phyloP scores from a whole-genome alignment of 2,329 filamentous ascomycete genomes.

The Hymenotorrendiella dingleyae region DNA sequence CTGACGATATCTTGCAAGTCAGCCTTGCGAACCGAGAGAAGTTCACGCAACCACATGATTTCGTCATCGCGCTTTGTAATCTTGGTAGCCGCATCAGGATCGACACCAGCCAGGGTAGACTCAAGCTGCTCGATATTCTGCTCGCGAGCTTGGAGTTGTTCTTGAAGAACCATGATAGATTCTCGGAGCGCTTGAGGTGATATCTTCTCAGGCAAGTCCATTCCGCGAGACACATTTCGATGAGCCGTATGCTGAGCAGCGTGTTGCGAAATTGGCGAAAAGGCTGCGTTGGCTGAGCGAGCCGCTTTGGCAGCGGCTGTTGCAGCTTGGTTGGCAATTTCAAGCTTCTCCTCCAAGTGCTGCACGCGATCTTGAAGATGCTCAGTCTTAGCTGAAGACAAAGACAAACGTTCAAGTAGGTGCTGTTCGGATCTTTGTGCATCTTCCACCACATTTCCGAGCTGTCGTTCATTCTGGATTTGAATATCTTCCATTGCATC shows the following conservation, averaged over 20 bases:
- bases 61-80: conserved; percentile 90
- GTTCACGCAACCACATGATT: conserved; percentile 89
- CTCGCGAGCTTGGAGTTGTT: conserved; percentile 93
- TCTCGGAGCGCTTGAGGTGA: conserved; percentile 92
- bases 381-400: conserved; percentile 78
- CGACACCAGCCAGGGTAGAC: conserved; percentile 58
- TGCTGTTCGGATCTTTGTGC: conserved; percentile 73
- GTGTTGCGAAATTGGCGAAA: not conserved
- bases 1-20: conserved; percentile 90
- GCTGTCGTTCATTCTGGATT: conserved; percentile 66
- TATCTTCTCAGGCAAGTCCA: conserved; percentile 71
- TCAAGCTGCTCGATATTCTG: conserved; percentile 83
- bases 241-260: conserved; percentile 1
- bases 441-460: conserved; percentile 73
- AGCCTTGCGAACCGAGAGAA: conserved; percentile 82
- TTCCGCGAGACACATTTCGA: conserved; percentile 35
- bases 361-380: conserved; percentile 80
- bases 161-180: conserved; percentile 92
- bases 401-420: conserved; percentile 70
- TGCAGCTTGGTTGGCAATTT: conserved; percentile 78
- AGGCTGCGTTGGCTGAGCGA: conserved; percentile 22
- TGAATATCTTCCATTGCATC: conserved; percentile 69
- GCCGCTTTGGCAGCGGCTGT: conserved; percentile 40
- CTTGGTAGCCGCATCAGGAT: conserved; percentile 73
- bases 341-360: conserved; percentile 84